Conservation (phyloP, 805 yeast species). For the Starmerella potacharoeniae region DNA sequence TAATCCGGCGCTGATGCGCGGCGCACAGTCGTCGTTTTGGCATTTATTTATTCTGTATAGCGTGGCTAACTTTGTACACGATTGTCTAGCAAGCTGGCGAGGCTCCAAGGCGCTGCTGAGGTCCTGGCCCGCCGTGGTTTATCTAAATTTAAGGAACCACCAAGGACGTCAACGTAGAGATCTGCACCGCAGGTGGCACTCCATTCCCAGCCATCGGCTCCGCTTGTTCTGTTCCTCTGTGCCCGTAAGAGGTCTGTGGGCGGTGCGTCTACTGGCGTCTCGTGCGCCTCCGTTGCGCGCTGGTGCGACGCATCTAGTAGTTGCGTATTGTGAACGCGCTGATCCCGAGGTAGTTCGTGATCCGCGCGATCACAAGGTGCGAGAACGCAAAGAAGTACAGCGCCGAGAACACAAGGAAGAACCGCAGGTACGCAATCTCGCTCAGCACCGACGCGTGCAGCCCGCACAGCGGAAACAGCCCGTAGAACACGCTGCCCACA, state of each 20-base stretch:
- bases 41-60: neutral
- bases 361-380: slow-evolving; percentile 62
- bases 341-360: slow-evolving; percentile 73
- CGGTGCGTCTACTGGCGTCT: neutral
- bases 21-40: neutral
- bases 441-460: slow-evolving; percentile 20
- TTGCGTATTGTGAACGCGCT: slow-evolving; percentile 57
- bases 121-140: no score
- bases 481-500: slow-evolving; percentile 30
- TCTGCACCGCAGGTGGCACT: no score
- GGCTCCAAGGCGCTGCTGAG: neutral
- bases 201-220: no score
- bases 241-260: no score
- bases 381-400: slow-evolving; percentile 57
- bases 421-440: slow-evolving; percentile 37
- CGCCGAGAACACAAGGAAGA: slow-evolving; percentile 54
- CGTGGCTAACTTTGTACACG: neutral
- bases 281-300: no score
- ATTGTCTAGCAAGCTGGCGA: neutral
- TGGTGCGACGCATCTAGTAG: neutral
- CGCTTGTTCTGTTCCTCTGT: no score
- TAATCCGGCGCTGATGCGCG: neutral
- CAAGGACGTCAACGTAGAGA: no score
- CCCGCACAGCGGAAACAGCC: slow-evolving; percentile 43
- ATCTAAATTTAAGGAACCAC: no score